Evolutionary conservation across 192 early-diverging fungal genomes (phyloP).

Genomic region (Coemansia sp.): DNA sequence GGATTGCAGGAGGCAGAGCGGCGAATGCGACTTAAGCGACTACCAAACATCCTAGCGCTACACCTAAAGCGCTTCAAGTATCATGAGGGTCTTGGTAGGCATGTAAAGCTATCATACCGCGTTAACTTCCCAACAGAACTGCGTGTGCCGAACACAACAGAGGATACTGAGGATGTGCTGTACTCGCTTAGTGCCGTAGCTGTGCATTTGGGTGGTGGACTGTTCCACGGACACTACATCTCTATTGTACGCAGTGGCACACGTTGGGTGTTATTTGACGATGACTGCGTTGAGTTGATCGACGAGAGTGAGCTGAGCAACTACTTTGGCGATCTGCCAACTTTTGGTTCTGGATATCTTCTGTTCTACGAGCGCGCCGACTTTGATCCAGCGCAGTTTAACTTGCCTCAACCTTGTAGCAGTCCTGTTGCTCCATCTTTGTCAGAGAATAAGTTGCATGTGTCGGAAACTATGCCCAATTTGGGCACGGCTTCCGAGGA

Average conservation of each 20-base stretch:
- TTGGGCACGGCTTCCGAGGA: constrained; percentile 1
- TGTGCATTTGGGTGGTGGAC: constrained; percentile 95
- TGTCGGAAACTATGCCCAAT: constrained; percentile 32
- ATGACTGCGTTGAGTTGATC: constrained; percentile 88
- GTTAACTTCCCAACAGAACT: constrained; percentile 94
- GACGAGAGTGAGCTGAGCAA: constrained; percentile 74
- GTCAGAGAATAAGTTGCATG: constrained; percentile 4
- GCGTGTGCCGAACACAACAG: constrained; percentile 90
- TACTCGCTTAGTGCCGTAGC: constrained; percentile 89
- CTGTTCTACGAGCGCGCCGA: constrained; percentile 70
- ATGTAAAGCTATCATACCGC: constrained; percentile 92
- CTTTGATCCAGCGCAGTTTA: constrained; percentile 44
- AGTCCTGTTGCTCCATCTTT: neutral
- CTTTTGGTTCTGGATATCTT: constrained; percentile 76
- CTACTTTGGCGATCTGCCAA: constrained; percentile 77
- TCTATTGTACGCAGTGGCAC: constrained; percentile 82
- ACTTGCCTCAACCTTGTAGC: constrained; percentile 26
- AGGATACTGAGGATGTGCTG: constrained; percentile 82
- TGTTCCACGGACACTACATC: constrained; percentile 96
- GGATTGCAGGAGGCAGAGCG: constrained; percentile 97
- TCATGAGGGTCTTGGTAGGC: constrained; percentile 84
- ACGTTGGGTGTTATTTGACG: constrained; percentile 94
- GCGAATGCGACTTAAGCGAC: constrained; percentile 91
- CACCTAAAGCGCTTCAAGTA: constrained; percentile 99
- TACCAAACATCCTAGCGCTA: constrained; percentile 92